These are phyloP conservation scores for Sporothrix protearum DNA, from an alignment of 2,329 filamentous ascomycete genomes.

Conservation along the genomic window DNA sequence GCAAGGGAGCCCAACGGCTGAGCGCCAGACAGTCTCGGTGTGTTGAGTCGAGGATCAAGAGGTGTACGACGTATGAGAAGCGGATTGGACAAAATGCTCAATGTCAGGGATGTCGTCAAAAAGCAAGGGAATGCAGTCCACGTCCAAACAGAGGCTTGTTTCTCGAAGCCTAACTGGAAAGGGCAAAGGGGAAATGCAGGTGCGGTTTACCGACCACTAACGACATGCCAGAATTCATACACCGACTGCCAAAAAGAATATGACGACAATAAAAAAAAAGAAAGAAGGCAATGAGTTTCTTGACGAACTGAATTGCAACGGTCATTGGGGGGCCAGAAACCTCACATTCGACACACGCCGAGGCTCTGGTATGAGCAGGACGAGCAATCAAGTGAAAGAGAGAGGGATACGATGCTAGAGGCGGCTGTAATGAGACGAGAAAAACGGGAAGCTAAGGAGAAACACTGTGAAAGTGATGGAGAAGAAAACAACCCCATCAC, in stretches of 20 bases:
- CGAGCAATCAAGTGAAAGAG: neutral
- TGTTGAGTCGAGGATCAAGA: too few relatives aligned
- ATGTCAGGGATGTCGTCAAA: neutral
- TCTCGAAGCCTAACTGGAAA: neutral
- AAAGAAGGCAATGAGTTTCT: neutral
- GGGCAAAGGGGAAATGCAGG: too few relatives aligned
- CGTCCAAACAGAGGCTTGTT: neutral
- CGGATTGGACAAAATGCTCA: neutral
- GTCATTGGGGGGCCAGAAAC: neutral
- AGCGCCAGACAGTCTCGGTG: neutral
- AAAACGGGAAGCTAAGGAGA: neutral
- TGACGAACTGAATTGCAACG: neutral
- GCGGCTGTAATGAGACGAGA: too few relatives aligned
- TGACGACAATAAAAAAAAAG: neutral
- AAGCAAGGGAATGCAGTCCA: neutral
- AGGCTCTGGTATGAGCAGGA: neutral
- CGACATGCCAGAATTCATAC: neutral
- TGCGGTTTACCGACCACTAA: too few relatives aligned
- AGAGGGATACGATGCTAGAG: neutral
- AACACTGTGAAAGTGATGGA: neutral
- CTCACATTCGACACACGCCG: neutral
- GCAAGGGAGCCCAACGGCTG: slow-evolving; percentile 1
- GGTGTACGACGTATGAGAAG: neutral
- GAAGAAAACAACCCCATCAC: neutral
- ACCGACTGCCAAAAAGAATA: neutral